Evolutionary conservation across 257 asterid species (phyloP).

Genomic region (Phtheirospermum japonicum): DNA sequence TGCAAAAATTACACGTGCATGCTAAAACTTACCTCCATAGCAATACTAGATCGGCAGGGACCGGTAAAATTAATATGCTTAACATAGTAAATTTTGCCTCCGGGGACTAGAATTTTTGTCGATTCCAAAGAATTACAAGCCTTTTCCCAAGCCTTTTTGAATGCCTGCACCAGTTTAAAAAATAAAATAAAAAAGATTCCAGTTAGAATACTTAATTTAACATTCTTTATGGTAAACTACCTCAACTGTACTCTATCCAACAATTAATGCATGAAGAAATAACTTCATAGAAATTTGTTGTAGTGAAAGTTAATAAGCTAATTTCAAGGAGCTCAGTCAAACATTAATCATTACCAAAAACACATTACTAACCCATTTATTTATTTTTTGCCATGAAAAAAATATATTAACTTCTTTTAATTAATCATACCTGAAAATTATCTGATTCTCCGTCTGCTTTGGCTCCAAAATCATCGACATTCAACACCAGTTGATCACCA

Average conservation of each 20-base stretch:
- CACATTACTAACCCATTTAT: too few species aligned
- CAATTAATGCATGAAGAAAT: not conserved
- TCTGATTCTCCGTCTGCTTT: slow-evolving; percentile 56
- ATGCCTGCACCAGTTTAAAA: slow-evolving; percentile 51
- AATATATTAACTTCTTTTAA: not conserved
- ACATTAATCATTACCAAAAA: too few species aligned
- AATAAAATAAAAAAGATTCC: not conserved
- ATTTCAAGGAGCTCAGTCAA: too few species aligned
- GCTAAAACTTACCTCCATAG: slow-evolving; percentile 46
- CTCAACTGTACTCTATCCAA: slow-evolving; percentile 28
- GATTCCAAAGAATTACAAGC: slow-evolving; percentile 50
- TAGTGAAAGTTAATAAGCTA: too few species aligned
- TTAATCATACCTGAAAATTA: slow-evolving; percentile 46
- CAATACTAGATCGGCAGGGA: slow-evolving; percentile 56
- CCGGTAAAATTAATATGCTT: slow-evolving; percentile 64
- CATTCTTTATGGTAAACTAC: slow-evolving; percentile 15
- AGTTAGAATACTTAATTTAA: not conserved
- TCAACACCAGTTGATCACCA: slow-evolving; percentile 12
- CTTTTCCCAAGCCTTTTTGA: slow-evolving; percentile 62
- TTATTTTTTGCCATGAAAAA: not conserved
- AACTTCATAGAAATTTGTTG: too few species aligned
- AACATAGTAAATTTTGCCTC: slow-evolving; percentile 48
- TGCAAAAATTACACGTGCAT: not conserved
- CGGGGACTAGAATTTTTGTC: slow-evolving; percentile 51
- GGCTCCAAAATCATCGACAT: slow-evolving; percentile 76